A percentile compares a stretch with the other conserved stretches of the same genome.
phyloP scores from a whole-genome alignment of 805 yeast genomes.

The Vanderwaltozyma tropicalis region DNA sequence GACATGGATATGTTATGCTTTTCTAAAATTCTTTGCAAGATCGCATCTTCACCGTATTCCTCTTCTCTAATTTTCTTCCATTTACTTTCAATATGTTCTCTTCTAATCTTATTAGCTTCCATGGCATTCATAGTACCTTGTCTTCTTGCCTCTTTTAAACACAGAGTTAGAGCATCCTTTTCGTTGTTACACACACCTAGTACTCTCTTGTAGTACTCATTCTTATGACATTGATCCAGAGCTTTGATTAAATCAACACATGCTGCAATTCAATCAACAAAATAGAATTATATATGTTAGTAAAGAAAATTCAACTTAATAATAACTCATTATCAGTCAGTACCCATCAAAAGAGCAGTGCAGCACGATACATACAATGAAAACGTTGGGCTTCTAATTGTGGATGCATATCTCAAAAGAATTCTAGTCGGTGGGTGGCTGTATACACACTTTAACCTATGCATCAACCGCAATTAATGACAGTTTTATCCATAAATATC shows the following conservation, averaged over 20 bases:
- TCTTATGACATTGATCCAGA: slow-evolving; percentile 76
- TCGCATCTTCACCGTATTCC: slow-evolving; percentile 64
- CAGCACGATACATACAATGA: slow-evolving; percentile 28
- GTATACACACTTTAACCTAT: too few relatives aligned
- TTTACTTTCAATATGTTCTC: slow-evolving; percentile 42
- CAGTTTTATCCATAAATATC: too few relatives aligned
- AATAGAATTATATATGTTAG: slow-evolving; percentile 4
- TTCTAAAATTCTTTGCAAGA: slow-evolving; percentile 55
- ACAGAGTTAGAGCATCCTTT: slow-evolving; percentile 66
- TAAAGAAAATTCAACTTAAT: slow-evolving; percentile 1
- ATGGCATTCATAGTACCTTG: slow-evolving; percentile 47
- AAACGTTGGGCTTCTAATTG: slow-evolving; percentile 42
- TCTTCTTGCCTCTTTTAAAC: slow-evolving; percentile 70
- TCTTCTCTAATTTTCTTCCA: slow-evolving; percentile 64
- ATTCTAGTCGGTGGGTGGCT: too few relatives aligned
- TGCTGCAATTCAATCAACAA: slow-evolving; percentile 28
- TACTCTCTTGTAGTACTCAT: slow-evolving; percentile 55
- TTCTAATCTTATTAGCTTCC: slow-evolving; percentile 44
- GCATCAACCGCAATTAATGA: too few relatives aligned
- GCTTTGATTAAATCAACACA: slow-evolving; percentile 81
- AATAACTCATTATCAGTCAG: background rate
- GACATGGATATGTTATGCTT: slow-evolving; percentile 26
- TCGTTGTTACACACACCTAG: slow-evolving; percentile 79
- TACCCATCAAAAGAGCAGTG: background rate
- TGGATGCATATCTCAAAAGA: slow-evolving; percentile 37